phyloP scores from a whole-genome alignment of 306 rosid genomes.

The Inga oerstediana region DNA sequence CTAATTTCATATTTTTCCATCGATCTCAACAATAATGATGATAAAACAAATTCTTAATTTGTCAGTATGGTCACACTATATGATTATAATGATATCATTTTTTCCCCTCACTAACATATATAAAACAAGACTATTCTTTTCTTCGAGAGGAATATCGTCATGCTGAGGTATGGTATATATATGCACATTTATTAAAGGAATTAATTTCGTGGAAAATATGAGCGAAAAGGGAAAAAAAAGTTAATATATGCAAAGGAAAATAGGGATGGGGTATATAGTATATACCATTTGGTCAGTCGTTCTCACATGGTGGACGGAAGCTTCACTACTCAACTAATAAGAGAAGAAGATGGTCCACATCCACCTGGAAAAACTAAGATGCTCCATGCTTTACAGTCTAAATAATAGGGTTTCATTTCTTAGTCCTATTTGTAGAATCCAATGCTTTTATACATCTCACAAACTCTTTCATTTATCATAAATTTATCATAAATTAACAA shows the following conservation, averaged over 20 bases:
- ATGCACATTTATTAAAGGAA: neutral
- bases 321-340: constrained; percentile 1
- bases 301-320: constrained; percentile 33
- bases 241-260: constrained; percentile 2
- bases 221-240: neutral
- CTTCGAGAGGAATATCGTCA: constrained; percentile 38
- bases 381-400: constrained; percentile 4
- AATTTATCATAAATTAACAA: neutral
- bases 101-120: neutral
- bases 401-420: neutral
- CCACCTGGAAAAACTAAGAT: constrained; percentile 23
- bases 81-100: neutral
- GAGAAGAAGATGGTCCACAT: constrained; percentile 26
- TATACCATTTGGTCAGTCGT: constrained; percentile 28
- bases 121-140: constrained; percentile 20
- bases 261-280: constrained; percentile 23
- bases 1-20: constrained; percentile 17
- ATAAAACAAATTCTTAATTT: constrained; percentile 3
- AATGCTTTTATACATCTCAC: neutral
- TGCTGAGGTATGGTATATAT: constrained; percentile 45
- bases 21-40: neutral
- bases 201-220: neutral
- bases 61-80: neutral
- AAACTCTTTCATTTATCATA: neutral
- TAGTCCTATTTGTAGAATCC: constrained; percentile 17